Evolutionary conservation across 805 yeast genomes (phyloP), one percentile per base, ranked within the genome.

Genomic region (Saturnispora zaruensis): DNA sequence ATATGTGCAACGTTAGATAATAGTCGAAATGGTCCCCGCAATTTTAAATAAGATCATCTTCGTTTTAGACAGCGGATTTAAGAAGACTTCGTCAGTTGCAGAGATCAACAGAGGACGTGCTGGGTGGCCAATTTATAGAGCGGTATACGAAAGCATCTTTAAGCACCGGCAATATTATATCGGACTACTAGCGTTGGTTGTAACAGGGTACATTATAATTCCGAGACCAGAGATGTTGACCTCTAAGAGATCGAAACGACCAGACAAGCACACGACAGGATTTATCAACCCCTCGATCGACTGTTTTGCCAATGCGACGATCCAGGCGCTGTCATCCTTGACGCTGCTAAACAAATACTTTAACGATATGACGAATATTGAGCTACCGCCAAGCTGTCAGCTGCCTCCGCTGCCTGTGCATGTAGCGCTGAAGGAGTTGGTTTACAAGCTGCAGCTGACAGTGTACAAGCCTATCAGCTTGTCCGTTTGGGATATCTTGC

Each of bases 241-340:
- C 11, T 23, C 25, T 24, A n/a, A 18, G 6, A 32, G n/a, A n/a
- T 53, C 58, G 1, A 73, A 69, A 45, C 69, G 93, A 61, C 81
- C 84, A 6, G 91, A 84, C 56, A 82, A 77, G 55, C 71, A 78
- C 59, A 84, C 96, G 9, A 87, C 93, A 0, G 97, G 97, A 3
- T 69, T 91, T 42, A 74, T 82, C 56, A 93, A 91, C 64, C 72
- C 82, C 55, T 77, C 90, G 52, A 87, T 87, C 56, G 96, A 89
- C 63, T 91, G 99, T 65, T 91, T 87, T 69, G 96, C 96, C 53
- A 91, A 93, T 61, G 78, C 95, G 6, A 81, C 90, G 1, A 60
- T 93, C 18, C 99, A 91, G 64, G 93, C 90, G 0, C 73, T 85
- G 49, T 76, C 82, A 16, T 67, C 88, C 0, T 62, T 83, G 16